Percentiles rank a stretch among this genome's conserved stretches.
phyloP scores from a whole-genome alignment of 1,284 basidiomycete species.

The Apiotrichum gracile region DNA sequence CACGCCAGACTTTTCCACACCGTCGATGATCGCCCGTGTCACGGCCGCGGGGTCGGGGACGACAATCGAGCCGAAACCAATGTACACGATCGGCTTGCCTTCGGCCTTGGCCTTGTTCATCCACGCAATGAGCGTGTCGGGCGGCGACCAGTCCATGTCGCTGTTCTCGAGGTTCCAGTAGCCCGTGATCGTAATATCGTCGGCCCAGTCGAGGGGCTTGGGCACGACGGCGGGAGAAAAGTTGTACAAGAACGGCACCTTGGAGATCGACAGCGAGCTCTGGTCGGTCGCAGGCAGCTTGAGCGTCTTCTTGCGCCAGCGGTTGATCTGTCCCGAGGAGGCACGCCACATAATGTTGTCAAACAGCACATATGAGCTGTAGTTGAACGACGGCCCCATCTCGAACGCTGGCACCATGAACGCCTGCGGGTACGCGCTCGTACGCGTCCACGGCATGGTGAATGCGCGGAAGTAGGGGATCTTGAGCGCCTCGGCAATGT shows the following conservation, averaged over 20 bases:
- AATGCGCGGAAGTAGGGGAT: slow-evolving; percentile 65
- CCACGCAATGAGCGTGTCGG: slow-evolving; percentile 54
- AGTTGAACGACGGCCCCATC: slow-evolving; percentile 47
- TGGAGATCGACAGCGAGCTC: slow-evolving; percentile 55
- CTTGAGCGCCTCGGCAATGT: slow-evolving; percentile 70
- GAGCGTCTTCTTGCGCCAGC: slow-evolving; percentile 60
- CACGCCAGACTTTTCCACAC: slow-evolving; percentile 62
- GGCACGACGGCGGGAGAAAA: slow-evolving; percentile 59
- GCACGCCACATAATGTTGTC: slow-evolving; percentile 74
- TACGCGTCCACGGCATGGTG: slow-evolving; percentile 68
- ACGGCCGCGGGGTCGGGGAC: slow-evolving; percentile 63
- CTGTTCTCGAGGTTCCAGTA: slow-evolving; percentile 64
- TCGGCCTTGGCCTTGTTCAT: slow-evolving; percentile 58
- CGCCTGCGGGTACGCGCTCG: slow-evolving; percentile 60
- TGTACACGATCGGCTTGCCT: slow-evolving; percentile 64
- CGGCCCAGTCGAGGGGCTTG: slow-evolving; percentile 69
- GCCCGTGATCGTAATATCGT: slow-evolving; percentile 53
- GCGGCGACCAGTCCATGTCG: slow-evolving; percentile 57
- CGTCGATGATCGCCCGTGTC: slow-evolving; percentile 60
- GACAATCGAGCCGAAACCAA: slow-evolving; percentile 64
- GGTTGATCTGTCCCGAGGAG: slow-evolving; percentile 64
- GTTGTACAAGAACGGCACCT: slow-evolving; percentile 67
- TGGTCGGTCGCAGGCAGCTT: slow-evolving; percentile 58
- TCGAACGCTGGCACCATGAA: slow-evolving; percentile 55
- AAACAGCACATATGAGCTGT: slow-evolving; percentile 52